Base-by-base conservation (phyloP, 179 eudicot genomes). In the Camellia oleifera region DNA sequence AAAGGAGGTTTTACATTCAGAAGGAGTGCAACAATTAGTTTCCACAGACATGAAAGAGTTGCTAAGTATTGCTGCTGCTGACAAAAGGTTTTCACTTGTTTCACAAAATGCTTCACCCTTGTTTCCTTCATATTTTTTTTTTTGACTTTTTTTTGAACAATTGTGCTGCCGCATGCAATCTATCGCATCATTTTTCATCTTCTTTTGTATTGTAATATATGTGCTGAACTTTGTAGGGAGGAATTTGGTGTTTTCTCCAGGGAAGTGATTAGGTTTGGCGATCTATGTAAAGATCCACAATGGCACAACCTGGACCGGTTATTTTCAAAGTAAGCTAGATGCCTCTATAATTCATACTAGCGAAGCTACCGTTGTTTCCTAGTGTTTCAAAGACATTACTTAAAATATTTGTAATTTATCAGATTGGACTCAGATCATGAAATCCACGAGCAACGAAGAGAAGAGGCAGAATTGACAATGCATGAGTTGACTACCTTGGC, bases 201-300 rank as follows among this genome's bases (percentile, higher is more conserved):
- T 74, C 26, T 72, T 74, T 46, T 72, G 56, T 44, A 52, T 32
- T 23, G 20, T 45, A 14, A 48, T 46, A 75, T 50, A 7, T 77
- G 74, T 23, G 72, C 69, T 46, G 69, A 26, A 54, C 46, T 78
- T 71, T 86, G 74, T 69, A 95, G 98, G 91, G 97, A 91, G 84
- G 98, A 93, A 65, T 88, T 92, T 78, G 83, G 84, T 71, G 87
- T 92, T 73, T 95, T 95, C 79, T 87, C 92, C 78, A 88, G 90
- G 18, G 98, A 95, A 86, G 97, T 95, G 14, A 81, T 87, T 56
- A 91, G 98, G 85, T 96, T 96, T 81, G 99, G 99, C 32, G 81
- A 94, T 83, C 86, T 89, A 61, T 96, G 99, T 86, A 96, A 90
- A 89, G 99, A 96, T 72, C 93, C 97, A 79, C 97, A 96, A 76